Evolutionary conservation across 2,329 filamentous ascomycete genomes (phyloP).

Genomic region (Oidium heveae): DNA sequence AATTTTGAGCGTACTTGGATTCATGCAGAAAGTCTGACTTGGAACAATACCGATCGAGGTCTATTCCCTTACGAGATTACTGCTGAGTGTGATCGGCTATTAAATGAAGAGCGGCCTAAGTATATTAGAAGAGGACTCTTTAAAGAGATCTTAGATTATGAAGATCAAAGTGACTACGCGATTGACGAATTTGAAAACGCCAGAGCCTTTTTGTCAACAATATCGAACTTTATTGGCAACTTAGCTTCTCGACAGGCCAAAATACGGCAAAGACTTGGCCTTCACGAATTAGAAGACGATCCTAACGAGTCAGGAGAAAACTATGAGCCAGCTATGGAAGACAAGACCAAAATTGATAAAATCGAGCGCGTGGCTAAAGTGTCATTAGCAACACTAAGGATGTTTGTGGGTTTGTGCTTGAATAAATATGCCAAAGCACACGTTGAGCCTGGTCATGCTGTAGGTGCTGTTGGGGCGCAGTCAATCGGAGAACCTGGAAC

Average conservation of each 20-base stretch:
- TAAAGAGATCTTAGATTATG: constrained; percentile 39
- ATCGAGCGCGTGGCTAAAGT: constrained; percentile 60
- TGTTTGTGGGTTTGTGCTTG: constrained; percentile 62
- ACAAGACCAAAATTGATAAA: constrained; percentile 12
- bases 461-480: constrained; percentile 87
- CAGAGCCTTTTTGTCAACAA: constrained; percentile 55
- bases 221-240: constrained; percentile 45
- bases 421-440: constrained; percentile 78
- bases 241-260: constrained; percentile 33
- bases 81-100: constrained; percentile 36
- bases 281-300: constrained; percentile 19
- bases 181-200: constrained; percentile 64
- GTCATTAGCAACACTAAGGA: constrained; percentile 43
- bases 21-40: constrained; percentile 52
- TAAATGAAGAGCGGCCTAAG: constrained; percentile 41
- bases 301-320: constrained; percentile 10
- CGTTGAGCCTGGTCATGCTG: constrained; percentile 83
- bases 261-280: constrained; percentile 24
- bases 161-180: constrained; percentile 39
- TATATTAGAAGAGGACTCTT: constrained; percentile 35
- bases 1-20: constrained; percentile 80
- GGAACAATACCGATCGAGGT: constrained; percentile 49
- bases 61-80: constrained; percentile 53
- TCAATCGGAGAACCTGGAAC: constrained; percentile 96
- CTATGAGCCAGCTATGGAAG: constrained; percentile 12